A percentile compares a stretch with the other conserved stretches of the same genome.
Conservation (phyloP, 352 stramenopile genomes). For the Ophiocytium majus region DNA sequence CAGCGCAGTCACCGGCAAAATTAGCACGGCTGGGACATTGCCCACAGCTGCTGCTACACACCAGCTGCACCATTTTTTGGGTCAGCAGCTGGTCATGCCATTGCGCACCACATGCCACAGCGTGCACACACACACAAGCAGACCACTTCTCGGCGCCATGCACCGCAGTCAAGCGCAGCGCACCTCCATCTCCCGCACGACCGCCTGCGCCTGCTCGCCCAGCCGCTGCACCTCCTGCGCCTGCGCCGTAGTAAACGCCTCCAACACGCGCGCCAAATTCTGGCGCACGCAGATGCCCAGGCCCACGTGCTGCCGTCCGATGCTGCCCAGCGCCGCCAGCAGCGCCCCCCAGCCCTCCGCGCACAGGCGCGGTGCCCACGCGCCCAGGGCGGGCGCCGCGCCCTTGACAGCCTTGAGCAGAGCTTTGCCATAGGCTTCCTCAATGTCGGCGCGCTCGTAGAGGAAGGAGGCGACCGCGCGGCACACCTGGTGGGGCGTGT, state of each 20-base stretch:
- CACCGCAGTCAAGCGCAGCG: too few species aligned
- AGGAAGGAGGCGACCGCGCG: constrained; percentile 41
- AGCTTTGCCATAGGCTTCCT: constrained; percentile 42
- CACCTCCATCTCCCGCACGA: constrained; percentile 1
- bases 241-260: neutral
- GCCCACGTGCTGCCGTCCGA: constrained; percentile 52
- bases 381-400: neutral
- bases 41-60: too few species aligned
- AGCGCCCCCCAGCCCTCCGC: constrained; percentile 38
- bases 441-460: constrained; percentile 33
- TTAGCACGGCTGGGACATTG: too few species aligned
- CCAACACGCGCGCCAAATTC: constrained; percentile 32
- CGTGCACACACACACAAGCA: too few species aligned
- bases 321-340: constrained; percentile 44
- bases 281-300: constrained; percentile 43
- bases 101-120: too few species aligned
- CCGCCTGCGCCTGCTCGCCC: neutral
- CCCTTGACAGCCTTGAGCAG: constrained; percentile 47
- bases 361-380: constrained; percentile 39
- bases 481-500: constrained; percentile 22
- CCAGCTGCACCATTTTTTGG: too few species aligned
- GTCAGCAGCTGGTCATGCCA: too few species aligned
- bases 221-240: constrained; percentile 16
- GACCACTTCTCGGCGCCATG: too few species aligned
- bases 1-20: too few species aligned